Evolutionary conservation across 2,329 filamentous ascomycete genomes (phyloP).

Genomic region (Cladosporium sp.): DNA sequence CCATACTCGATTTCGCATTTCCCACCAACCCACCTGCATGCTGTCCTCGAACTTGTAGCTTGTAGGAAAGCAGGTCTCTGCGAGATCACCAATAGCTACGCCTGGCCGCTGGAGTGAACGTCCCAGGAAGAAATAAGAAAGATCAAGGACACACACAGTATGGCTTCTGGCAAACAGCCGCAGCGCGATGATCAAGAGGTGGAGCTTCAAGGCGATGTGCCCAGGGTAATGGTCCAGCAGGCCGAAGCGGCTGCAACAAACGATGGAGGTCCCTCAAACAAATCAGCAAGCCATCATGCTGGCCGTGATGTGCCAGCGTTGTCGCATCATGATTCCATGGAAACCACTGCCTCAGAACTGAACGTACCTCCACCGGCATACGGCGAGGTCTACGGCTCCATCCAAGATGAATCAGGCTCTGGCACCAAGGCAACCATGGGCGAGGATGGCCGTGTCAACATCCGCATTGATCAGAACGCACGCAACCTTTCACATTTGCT

Average conservation of each 20-base stretch:
- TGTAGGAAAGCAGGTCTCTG: not conserved
- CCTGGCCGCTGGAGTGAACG: not conserved
- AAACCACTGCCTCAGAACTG: conserved; percentile 21
- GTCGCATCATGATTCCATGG: conserved; percentile 12
- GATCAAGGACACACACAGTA: not conserved
- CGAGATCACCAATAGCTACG: not conserved
- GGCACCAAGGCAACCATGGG: conserved; percentile 43
- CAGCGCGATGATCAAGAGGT: not conserved
- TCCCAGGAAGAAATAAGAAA: not conserved
- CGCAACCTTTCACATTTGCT: conserved; percentile 67
- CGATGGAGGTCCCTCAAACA: conserved; percentile 23
- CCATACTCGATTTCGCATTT: not conserved
- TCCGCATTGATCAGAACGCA: conserved; percentile 74
- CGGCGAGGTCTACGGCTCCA: conserved; percentile 41
- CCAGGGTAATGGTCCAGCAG: conserved; percentile 34
- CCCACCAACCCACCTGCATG: not conserved
- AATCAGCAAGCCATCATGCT: conserved; percentile 19
- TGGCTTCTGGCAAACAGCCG: conserved; percentile 18
- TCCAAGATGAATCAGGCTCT: conserved; percentile 43
- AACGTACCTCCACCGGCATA: conserved; percentile 44
- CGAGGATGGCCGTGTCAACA: conserved; percentile 76
- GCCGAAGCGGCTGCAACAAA: conserved; percentile 32
- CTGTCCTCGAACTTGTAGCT: not conserved
- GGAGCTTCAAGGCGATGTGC: conserved; percentile 23
- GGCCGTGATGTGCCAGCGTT: conserved; percentile 22